Percentiles rank a stretch among this genome's conserved stretches.
phyloP scores from a whole-genome alignment of 129 eudicot genomes.

The Artemisia argyi region DNA sequence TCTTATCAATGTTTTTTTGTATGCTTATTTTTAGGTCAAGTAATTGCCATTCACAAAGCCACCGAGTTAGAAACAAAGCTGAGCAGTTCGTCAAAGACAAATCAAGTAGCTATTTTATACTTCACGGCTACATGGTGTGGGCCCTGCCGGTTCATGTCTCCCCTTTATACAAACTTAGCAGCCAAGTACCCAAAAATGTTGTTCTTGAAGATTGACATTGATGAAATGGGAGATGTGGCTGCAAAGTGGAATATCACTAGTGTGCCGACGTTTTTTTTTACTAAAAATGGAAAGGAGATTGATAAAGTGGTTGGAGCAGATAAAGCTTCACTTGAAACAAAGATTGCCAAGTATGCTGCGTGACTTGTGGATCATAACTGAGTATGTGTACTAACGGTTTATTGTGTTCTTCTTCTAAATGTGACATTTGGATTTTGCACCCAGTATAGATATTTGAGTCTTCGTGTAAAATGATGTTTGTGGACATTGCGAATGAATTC shows the following conservation, averaged over 20 bases:
- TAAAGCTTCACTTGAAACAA: constrained; percentile 58
- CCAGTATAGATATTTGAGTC: not conserved
- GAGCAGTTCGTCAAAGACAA: constrained; percentile 50
- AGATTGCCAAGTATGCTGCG: constrained; percentile 55
- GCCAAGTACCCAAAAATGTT: constrained; percentile 50
- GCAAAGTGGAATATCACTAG: constrained; percentile 59
- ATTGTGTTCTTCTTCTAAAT: not conserved
- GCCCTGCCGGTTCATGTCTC: constrained; percentile 72
- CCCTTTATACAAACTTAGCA: constrained; percentile 57
- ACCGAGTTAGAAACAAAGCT: constrained; percentile 49
- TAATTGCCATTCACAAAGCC: constrained; percentile 47
- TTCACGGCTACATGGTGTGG: constrained; percentile 97
- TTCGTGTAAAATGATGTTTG: not conserved
- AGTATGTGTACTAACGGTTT: not conserved
- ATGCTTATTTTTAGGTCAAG: constrained; percentile 56
- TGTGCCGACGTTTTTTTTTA: constrained; percentile 61
- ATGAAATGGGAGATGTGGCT: constrained; percentile 61
- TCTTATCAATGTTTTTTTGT: not conserved
- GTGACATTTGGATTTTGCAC: constrained; percentile 17
- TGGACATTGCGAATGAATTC: not conserved
- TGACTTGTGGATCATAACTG: constrained; percentile 17
- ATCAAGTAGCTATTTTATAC: constrained; percentile 60
- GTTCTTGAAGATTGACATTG: constrained; percentile 73
- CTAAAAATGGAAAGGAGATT: constrained; percentile 64
- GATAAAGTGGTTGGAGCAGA: constrained; percentile 70